A percentile compares a stretch with the other conserved stretches of the same genome.
These are phyloP conservation scores for Obelidium mucronatum DNA, from an alignment of 192 early-diverging fungal genomes.

Conservation along the genomic window DNA sequence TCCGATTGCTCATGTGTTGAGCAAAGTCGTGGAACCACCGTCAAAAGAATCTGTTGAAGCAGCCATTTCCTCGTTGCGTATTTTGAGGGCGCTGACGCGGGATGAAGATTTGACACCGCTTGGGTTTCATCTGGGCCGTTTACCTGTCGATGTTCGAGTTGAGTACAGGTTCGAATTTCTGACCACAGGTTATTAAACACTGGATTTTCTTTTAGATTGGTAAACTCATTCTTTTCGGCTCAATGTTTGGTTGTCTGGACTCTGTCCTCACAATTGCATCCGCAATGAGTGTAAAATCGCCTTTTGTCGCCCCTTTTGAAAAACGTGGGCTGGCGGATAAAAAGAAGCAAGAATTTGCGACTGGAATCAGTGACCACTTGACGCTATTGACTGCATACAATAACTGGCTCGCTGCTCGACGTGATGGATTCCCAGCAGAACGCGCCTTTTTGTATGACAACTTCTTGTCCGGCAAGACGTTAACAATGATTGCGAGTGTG, in stretches of 20 bases:
- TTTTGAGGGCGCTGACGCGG: constrained; percentile 35
- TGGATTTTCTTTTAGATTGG: constrained; percentile 16
- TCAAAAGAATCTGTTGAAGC: constrained; percentile 58
- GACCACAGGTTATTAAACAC: not conserved
- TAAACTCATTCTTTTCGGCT: constrained; percentile 54
- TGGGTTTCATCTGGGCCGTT: constrained; percentile 71
- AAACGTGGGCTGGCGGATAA: constrained; percentile 50
- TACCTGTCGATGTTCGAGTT: constrained; percentile 81
- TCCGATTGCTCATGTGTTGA: constrained; percentile 53
- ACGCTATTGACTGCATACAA: constrained; percentile 56
- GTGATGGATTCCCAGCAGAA: constrained; percentile 40
- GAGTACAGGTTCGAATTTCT: constrained; percentile 44
- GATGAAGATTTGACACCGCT: constrained; percentile 71
- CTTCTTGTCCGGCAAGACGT: constrained; percentile 45
- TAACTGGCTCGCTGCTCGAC: constrained; percentile 40
- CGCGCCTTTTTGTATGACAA: constrained; percentile 46
- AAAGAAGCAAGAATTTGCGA: constrained; percentile 50
- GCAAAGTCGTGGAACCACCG: constrained; percentile 70
- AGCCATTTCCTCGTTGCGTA: constrained; percentile 57
- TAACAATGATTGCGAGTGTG: constrained; percentile 48
- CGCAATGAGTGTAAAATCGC: constrained; percentile 48
- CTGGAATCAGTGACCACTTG: constrained; percentile 48
- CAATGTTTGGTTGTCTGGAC: constrained; percentile 58
- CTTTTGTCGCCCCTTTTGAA: constrained; percentile 61
- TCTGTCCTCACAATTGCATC: constrained; percentile 58